phyloP scores from a whole-genome alignment of 371 early-diverging fungal species.

The Mucor racemosus region DNA sequence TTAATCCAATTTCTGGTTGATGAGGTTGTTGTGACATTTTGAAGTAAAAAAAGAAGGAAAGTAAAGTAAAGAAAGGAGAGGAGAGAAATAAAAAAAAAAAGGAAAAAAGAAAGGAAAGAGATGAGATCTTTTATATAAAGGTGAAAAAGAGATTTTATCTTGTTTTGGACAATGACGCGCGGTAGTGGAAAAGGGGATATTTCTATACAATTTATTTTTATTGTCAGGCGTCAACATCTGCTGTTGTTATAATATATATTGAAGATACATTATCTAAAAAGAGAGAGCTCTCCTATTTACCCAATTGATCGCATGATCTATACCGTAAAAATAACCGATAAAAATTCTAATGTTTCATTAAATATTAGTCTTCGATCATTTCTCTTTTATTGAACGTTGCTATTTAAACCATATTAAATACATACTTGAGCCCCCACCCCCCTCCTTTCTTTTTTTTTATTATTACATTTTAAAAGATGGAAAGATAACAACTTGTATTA shows the following conservation, averaged over 20 bases:
- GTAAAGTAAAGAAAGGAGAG: neutral
- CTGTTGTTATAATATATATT: slow-evolving; percentile 5
- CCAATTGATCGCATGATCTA: slow-evolving; percentile 22
- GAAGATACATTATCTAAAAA: neutral
- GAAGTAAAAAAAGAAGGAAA: too few relatives aligned
- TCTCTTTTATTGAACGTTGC: neutral
- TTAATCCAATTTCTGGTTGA: neutral
- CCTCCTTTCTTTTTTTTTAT: neutral
- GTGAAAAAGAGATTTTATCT: slow-evolving; percentile 10
- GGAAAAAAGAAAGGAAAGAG: slow-evolving; percentile 1
- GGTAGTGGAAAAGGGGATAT: slow-evolving; percentile 15
- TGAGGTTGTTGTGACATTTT: neutral
- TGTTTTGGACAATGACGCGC: slow-evolving; percentile 26
- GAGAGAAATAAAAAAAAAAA: neutral
- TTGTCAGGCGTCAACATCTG: slow-evolving; percentile 15
- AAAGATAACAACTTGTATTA: neutral
- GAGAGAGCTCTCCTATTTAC: slow-evolving; percentile 4
- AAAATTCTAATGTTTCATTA: neutral
- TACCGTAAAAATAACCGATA: slow-evolving; percentile 16
- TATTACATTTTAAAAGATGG: neutral
- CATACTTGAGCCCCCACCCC: too few relatives aligned
- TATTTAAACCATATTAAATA: neutral
- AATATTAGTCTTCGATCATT: neutral
- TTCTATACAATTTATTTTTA: slow-evolving; percentile 1
- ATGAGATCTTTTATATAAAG: neutral